phyloP scores from a whole-genome alignment of 1,284 basidiomycete genomes.

The Entoloma clypeatum region DNA sequence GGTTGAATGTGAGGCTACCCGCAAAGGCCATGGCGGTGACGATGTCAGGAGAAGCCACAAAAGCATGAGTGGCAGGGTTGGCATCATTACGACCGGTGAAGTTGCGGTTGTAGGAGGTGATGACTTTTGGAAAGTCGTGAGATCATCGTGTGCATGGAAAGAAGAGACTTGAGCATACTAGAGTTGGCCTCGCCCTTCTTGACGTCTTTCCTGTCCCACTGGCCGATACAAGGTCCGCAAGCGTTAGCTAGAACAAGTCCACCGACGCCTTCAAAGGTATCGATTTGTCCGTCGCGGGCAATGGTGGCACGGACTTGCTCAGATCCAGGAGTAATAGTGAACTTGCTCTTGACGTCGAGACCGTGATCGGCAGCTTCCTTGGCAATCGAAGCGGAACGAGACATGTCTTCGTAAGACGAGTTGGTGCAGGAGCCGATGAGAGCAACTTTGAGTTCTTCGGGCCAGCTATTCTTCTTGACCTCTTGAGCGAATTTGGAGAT shows the following conservation, averaged over 20 bases:
- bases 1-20: slow-evolving; percentile 95
- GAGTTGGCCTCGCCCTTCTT: slow-evolving; percentile 97
- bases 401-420: slow-evolving; percentile 99
- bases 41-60: slow-evolving; percentile 96
- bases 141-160: not conserved
- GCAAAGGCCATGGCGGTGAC: slow-evolving; percentile 98
- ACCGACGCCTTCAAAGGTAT: slow-evolving; percentile 82
- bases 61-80: slow-evolving; percentile 98
- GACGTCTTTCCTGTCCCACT: slow-evolving; percentile 97
- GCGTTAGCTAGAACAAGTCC: slow-evolving; percentile 97
- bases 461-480: slow-evolving; percentile 97
- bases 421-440: slow-evolving; percentile 99
- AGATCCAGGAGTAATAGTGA: slow-evolving; percentile 97
- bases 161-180: slow-evolving; percentile 46
- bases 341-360: slow-evolving; percentile 87
- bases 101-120: slow-evolving; percentile 99
- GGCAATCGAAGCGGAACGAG: slow-evolving; percentile 92
- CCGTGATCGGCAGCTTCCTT: slow-evolving; percentile 86
- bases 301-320: slow-evolving; percentile 99
- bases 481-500: slow-evolving; percentile 93
- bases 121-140: slow-evolving; percentile 49
- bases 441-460: slow-evolving; percentile 93
- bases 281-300: slow-evolving; percentile 92
- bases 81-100: slow-evolving; percentile 99
- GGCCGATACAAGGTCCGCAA: slow-evolving; percentile 98